Percentiles rank a stretch among this genome's conserved stretches.
phyloP scores from a whole-genome alignment of 768 basidiomycete species.

The Boletus vermiculosoides region DNA sequence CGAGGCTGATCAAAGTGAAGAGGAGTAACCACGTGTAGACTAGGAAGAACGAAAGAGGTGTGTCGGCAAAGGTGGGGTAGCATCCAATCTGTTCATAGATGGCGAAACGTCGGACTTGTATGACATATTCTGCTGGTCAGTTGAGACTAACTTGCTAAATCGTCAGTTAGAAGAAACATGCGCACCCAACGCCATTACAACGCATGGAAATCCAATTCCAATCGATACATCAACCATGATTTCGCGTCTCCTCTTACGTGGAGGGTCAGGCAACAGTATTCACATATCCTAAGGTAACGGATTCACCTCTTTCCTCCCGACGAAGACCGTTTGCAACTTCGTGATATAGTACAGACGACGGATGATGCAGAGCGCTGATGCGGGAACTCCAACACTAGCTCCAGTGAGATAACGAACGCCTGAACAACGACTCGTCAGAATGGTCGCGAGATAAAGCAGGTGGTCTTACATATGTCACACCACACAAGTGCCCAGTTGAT shows the following conservation, averaged over 20 bases:
- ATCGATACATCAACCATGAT: too few species aligned
- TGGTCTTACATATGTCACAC: too few species aligned
- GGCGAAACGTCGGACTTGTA: conserved; percentile 24
- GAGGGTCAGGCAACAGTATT: background rate
- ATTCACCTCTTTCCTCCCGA: conserved; percentile 29
- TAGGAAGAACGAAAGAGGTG: too few species aligned
- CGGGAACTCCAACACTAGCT: too few species aligned
- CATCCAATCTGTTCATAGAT: conserved; percentile 30
- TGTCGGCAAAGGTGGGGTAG: conserved; percentile 11
- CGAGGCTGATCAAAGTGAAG: too few species aligned
- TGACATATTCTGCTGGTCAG: conserved; percentile 20
- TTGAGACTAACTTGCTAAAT: background rate
- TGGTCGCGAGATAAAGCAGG: background rate
- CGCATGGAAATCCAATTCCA: too few species aligned
- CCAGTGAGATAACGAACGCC: conserved; percentile 50
- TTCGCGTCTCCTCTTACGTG: too few species aligned
- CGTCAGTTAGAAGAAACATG: background rate
- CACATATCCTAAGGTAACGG: background rate
- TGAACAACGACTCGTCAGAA: conserved; percentile 11
- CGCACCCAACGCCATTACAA: conserved; percentile 34
- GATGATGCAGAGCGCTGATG: too few species aligned
- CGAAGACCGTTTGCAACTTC: background rate
- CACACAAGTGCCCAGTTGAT: too few species aligned
- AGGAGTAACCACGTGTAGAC: too few species aligned
- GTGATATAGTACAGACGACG: too few species aligned